Evolutionary conservation across 2,329 filamentous ascomycete species (phyloP), one percentile per base, ranked within the genome.

Genomic region (Fusarium sp.): DNA sequence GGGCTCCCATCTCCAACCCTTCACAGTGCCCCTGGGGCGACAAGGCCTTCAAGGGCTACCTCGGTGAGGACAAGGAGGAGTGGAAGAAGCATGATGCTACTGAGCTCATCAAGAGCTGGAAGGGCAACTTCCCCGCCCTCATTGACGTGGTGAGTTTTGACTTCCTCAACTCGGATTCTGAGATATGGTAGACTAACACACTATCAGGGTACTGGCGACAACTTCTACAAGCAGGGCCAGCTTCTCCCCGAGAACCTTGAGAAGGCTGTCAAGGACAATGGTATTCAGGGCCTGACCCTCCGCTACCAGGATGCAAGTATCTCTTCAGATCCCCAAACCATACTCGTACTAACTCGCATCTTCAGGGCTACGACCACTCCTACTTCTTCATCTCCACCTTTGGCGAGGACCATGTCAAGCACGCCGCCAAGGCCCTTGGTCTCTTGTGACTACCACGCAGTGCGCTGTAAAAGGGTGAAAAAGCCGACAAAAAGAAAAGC

Each of bases 361-460:
- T 6, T 6, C 72, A 91, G 79, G 93, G 88, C 61, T 98, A 99
- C 73, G 95, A 99, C 76, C 95, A 99, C 79, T 96, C 92, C 61
- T 99, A 99, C 80, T 99, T 88, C 78, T 97, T 97, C 78, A 96
- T 99, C 82, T 89, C 93, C 32, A 88, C 87, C 14, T 99, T 99
- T 75, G 86, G 89, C 38, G 89, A 91, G 71, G 93, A 98, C 69
- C 95, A 99, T 77, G 84, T 98, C 67, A 88, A 92, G 70, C 92
- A 96, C 78, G 93, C 93, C 57, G 94, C 93, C 66, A 97, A 95
- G 82, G 88, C 92, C 73, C 79, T 97, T 52, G 75, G 73, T 17
- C 69, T 77, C 8, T 55, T 74, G 60, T 76, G 63, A 71, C 58
- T 72, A 65, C 57, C 65, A 48, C 63, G 62, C 25, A 60, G 62